phyloP scores from a whole-genome alignment of 108 stramenopile genomes.

The Skeletonema grethae region DNA sequence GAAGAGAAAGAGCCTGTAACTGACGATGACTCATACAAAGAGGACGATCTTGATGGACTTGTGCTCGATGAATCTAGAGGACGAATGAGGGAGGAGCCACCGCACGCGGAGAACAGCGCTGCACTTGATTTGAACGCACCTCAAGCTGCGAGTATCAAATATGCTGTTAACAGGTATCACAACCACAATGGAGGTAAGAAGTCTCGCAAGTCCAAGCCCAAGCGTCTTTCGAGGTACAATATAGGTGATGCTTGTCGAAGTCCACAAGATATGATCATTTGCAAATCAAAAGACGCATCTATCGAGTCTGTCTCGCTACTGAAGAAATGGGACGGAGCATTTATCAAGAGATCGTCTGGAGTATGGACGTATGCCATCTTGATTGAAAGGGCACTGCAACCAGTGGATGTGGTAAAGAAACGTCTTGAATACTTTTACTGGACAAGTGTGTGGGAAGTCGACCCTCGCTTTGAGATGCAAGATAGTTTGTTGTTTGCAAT shows the following conservation, averaged over 20 bases:
- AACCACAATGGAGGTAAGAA: background rate
- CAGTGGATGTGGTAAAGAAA: slow-evolving; percentile 4
- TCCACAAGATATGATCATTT: slow-evolving; percentile 23
- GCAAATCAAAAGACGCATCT: slow-evolving; percentile 1
- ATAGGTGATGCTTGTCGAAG: slow-evolving; percentile 14
- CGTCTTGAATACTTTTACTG: slow-evolving; percentile 1
- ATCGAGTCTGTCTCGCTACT: slow-evolving; percentile 20
- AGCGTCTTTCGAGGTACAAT: background rate
- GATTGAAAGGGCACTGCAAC: slow-evolving; percentile 17
- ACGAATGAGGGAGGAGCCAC: background rate
- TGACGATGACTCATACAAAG: background rate
- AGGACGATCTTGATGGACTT: background rate
- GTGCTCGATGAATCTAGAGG: background rate
- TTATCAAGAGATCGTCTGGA: slow-evolving; percentile 22
- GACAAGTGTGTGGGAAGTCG: background rate
- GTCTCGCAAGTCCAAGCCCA: background rate
- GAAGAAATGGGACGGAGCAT: slow-evolving; percentile 10
- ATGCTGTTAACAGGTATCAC: background rate
- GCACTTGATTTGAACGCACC: background rate
- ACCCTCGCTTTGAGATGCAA: background rate
- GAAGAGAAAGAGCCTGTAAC: background rate
- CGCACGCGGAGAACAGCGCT: too few species aligned
- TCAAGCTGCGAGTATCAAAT: background rate
- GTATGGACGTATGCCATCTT: slow-evolving; percentile 26
- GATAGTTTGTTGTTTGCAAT: background rate